Evolutionary conservation across 257 asterid species (phyloP).

Genomic region (Lycium ferocissimum): DNA sequence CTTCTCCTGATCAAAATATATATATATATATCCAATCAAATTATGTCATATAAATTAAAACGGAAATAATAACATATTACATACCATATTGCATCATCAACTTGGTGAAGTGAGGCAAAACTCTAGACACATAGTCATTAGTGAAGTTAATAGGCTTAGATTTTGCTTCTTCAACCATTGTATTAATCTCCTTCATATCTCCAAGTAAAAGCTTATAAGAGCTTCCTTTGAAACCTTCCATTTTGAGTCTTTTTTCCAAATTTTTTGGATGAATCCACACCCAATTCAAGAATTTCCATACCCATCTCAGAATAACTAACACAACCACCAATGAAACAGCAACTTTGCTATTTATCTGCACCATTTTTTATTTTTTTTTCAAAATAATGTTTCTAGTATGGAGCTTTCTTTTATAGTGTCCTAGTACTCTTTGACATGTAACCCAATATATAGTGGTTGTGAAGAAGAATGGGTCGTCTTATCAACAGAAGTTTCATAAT

Average conservation of each 20-base stretch:
- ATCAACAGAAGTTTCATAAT: background rate
- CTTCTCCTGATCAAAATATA: no score
- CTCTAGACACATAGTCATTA: conserved; percentile 18
- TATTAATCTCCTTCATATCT: conserved; percentile 4
- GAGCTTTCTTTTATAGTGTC: background rate
- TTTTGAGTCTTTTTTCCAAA: conserved; percentile 6
- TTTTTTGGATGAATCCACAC: conserved; percentile 30
- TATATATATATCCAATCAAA: background rate
- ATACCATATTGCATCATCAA: conserved; percentile 19
- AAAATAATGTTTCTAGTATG: background rate
- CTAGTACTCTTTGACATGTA: background rate
- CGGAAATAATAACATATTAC: background rate
- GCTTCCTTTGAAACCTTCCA: conserved; percentile 27
- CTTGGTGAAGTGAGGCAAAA: conserved; percentile 23
- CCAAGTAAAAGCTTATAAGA: conserved; percentile 22
- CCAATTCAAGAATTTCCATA: conserved; percentile 29
- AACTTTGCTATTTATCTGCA: background rate
- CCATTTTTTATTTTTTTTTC: background rate
- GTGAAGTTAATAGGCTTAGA: conserved; percentile 26
- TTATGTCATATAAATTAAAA: background rate
- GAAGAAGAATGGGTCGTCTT: background rate
- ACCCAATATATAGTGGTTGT: background rate
- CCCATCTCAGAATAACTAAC: background rate
- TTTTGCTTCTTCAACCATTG: conserved; percentile 27
- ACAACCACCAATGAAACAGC: conserved; percentile 5